These are phyloP conservation scores for Breviolum minutum DNA, from an alignment of 73 alveolate genomes.

Conservation along the genomic window DNA sequence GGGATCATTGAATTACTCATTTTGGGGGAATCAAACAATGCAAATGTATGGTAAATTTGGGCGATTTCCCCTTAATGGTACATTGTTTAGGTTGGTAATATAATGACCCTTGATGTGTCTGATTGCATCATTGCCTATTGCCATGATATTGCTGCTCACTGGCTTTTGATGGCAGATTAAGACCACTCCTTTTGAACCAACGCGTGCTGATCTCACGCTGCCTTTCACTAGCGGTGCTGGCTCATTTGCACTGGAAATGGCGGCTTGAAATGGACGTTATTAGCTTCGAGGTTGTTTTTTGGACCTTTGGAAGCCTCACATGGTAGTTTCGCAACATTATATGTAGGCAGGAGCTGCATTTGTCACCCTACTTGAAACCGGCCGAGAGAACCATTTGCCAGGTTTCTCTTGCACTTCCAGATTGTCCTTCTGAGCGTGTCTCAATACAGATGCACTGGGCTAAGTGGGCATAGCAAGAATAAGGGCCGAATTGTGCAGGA, in stretches of 20 bases:
- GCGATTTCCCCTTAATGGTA: no score
- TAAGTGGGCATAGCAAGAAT: not conserved
- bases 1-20: no score
- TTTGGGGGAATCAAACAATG: no score
- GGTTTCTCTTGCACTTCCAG: slow-evolving; percentile 70
- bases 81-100: no score
- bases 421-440: slow-evolving; percentile 49
- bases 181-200: slow-evolving; percentile 38
- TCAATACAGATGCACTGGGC: slow-evolving; percentile 45
- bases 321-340: no score
- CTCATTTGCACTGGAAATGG: not conserved
- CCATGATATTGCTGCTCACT: no score
- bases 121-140: no score
- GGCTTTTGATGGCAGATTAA: not conserved
- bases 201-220: slow-evolving; percentile 74
- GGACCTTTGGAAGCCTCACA: not conserved
- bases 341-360: no score
- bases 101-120: not conserved
- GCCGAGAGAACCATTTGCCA: not conserved
- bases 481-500: no score
- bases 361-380: no score
- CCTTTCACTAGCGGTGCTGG: slow-evolving; percentile 53
- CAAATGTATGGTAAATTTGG: no score
- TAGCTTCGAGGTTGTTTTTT: not conserved
- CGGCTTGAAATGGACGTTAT: not conserved